Conservation (phyloP, 2,329 filamentous ascomycete species). For the Penicillium sp. region DNA sequence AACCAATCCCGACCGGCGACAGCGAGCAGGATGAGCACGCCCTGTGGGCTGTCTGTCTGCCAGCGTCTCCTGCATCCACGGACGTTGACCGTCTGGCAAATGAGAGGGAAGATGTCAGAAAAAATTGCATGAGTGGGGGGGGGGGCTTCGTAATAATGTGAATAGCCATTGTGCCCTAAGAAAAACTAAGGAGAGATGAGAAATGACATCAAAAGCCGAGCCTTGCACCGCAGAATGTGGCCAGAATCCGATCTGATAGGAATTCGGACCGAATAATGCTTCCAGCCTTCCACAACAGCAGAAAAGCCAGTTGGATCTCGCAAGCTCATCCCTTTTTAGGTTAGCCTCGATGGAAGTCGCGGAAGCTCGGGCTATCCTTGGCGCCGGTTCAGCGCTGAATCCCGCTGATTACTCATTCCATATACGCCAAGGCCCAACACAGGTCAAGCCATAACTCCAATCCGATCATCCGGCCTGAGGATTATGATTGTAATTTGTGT, state of each 20-base stretch:
- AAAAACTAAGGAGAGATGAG: background rate
- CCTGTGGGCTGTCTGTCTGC: background rate
- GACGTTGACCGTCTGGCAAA: background rate
- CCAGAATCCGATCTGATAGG: slow-evolving; percentile 13
- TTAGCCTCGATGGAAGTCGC: slow-evolving; percentile 21
- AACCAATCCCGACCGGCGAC: slow-evolving; percentile 9
- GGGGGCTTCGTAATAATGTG: background rate
- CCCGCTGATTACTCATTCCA: no score
- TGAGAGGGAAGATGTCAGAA: background rate
- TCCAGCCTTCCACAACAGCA: background rate
- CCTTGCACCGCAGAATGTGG: slow-evolving; percentile 1
- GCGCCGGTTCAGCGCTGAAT: background rate
- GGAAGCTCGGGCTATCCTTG: background rate
- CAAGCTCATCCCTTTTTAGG: slow-evolving; percentile 28
- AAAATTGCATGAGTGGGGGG: slow-evolving; percentile 1
- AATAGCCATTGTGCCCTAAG: background rate
- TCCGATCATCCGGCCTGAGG: background rate
- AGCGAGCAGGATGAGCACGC: background rate
- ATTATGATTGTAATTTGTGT: no score
- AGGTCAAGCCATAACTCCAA: background rate
- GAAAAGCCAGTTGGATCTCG: slow-evolving; percentile 18
- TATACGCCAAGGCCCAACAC: background rate
- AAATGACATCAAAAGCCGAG: slow-evolving; percentile 9
- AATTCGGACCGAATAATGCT: slow-evolving; percentile 14
- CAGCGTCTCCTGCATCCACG: background rate